These are phyloP conservation scores for Metrosideros polymorpha DNA, from an alignment of 441 rosid species.

Conservation along the genomic window DNA sequence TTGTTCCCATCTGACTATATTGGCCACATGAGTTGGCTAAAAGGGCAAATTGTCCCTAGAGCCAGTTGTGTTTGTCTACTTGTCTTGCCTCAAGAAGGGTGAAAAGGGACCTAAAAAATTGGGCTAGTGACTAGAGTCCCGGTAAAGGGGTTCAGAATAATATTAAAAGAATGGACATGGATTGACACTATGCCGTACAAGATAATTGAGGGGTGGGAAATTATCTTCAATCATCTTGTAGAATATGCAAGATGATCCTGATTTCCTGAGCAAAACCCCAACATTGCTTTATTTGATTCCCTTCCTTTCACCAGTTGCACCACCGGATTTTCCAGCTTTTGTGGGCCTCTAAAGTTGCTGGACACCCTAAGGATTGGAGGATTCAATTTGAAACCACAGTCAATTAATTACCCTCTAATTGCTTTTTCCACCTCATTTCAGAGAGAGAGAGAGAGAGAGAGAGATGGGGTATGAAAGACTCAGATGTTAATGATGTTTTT, in stretches of 20 bases:
- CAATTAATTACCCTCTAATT: not conserved
- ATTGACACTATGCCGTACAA: not conserved
- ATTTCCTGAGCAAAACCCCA: constrained; percentile 9
- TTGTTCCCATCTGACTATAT: not conserved
- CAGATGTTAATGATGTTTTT: not conserved
- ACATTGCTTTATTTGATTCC: constrained; percentile 20
- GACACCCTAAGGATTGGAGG: not conserved
- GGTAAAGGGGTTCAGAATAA: not conserved
- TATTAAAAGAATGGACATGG: not conserved
- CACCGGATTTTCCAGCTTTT: constrained; percentile 6
- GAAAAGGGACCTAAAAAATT: not conserved
- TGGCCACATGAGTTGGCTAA: not conserved
- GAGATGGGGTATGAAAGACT: not conserved
- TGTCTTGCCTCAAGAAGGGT: not conserved
- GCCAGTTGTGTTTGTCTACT: not conserved
- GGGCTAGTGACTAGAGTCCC: not conserved
- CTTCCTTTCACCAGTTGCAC: constrained; percentile 11
- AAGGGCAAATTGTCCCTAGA: not conserved
- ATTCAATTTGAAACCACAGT: not conserved
- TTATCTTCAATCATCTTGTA: not conserved
- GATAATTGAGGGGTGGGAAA: not conserved
- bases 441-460: not conserved
- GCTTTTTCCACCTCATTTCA: not conserved
- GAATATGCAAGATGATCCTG: constrained; percentile 23
- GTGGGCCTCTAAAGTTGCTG: constrained; percentile 21